Percentiles rank a stretch among this genome's conserved stretches.
Conservation (phyloP, 78 protist species). For the Tieghemostelium lacteum region DNA sequence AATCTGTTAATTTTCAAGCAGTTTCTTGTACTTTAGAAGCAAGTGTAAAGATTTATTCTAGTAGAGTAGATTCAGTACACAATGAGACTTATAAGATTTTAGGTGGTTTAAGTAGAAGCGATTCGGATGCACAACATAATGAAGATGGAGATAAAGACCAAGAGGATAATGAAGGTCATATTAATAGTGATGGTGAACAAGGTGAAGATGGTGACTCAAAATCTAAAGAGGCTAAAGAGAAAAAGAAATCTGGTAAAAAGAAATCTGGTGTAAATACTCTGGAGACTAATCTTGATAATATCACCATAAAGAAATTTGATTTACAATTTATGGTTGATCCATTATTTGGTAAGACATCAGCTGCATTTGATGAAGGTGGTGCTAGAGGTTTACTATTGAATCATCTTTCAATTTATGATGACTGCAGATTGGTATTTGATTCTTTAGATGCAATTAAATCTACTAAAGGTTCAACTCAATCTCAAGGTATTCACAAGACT, state of each 20-base stretch:
- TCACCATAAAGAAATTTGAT: constrained; percentile 72
- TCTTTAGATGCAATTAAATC: constrained; percentile 46
- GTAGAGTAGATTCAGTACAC: constrained; percentile 95
- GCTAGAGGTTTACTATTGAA: constrained; percentile 84
- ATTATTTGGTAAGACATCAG: constrained; percentile 85
- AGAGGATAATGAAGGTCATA: not conserved
- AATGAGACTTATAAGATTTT: constrained; percentile 85
- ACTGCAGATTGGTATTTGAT: constrained; percentile 83
- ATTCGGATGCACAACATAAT: constrained; percentile 10
- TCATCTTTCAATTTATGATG: constrained; percentile 47
- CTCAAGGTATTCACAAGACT: not conserved
- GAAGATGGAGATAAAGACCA: constrained; percentile 22
- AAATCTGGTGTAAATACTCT: constrained; percentile 62
- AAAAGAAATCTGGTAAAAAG: constrained; percentile 19
- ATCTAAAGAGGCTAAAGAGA: constrained; percentile 1
- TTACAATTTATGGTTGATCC: constrained; percentile 84
- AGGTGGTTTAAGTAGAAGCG: constrained; percentile 85
- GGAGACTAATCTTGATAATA: constrained; percentile 65
- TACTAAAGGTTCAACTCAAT: not conserved
- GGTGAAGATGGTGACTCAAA: constrained; percentile 42
- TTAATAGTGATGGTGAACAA: constrained; percentile 67
- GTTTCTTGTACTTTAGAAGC: constrained; percentile 97
- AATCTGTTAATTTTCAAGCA: constrained; percentile 89
- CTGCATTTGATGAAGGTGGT: constrained; percentile 93
- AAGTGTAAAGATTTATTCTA: constrained; percentile 91